Base-by-base conservation (phyloP, 1,284 basidiomycete species). In the Cerioporus squamosus region DNA sequence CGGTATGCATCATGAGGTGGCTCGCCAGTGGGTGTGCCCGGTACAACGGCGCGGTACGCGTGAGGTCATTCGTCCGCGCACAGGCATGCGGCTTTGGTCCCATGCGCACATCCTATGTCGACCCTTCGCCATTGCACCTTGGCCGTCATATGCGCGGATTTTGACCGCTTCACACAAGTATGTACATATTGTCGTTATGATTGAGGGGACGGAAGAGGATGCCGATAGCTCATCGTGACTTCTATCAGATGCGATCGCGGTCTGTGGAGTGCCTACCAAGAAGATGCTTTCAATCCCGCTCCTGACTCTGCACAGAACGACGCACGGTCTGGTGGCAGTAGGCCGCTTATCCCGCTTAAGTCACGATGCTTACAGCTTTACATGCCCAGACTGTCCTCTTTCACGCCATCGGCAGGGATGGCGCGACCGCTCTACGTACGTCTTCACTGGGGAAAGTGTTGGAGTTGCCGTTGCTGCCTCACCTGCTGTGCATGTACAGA, bases 401-500 rank as follows among this genome's bases (percentile, higher is more conserved):
- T 47, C 44, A 7, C 52, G 22, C 36, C 38, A 29, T 24, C 12
- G 24, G 17, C 31, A 40, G 36, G 29, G n/a, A 15, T 42, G 52
- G 39, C 45, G 51, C 26, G 26, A 29, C 26, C 33, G 26, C 31
- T 24, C 12, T 53, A 47, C 18, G 22, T 26, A 22, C 24, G 22
- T 26, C 44, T 18, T 39, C 44, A 17, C 33, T 39, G 26, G n/a
- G 45, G 44, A 18, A 47, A 10, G 8, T 17, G 26, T 29, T 14
- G 44, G 20, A 24, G 40, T 39, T 23, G 43, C 38, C 43, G 54
- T 44, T 33, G 40, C 33, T 33, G 44, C 54, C 47, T 55, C 47
- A 29, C 54, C 42, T 36, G 20, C 18, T 56, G 49, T 40, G 36
- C 55, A 51, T 56, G 55, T 31, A 43, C 47, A 12, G n/a, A 33